Base-by-base conservation (phyloP, 805 yeast species). In the Kluyveromyces aestuarii region DNA sequence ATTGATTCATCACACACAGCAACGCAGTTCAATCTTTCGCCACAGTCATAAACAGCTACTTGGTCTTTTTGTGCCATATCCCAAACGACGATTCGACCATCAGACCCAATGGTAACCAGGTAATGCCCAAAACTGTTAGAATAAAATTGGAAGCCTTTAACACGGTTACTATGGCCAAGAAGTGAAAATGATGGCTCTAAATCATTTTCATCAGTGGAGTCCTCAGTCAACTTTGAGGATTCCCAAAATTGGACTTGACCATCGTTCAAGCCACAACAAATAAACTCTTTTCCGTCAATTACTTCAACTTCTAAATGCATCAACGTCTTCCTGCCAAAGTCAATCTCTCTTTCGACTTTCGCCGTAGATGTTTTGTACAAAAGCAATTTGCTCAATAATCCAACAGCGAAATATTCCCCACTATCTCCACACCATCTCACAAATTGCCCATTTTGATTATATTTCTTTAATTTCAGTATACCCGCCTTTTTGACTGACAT, bases 401-500 rank as follows among this genome's bases (percentile, higher is more conserved):
- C 96, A 48, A 93, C 88, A 27, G 82, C 73, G 59, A 88, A 90
- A 55, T 74, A 72, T 40, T 77, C 76, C n/a, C 96, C 96, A 40
- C 68, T 69, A 1, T 70, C 56, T 9, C 67, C 67, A 11, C 81
- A 67, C 93, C 95, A 88, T 57, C 78, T 73, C 9, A 82, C 85
- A 59, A 70, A 72, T 52, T 80, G 82, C 41, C 82, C 84, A 49
- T 73, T 68, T 66, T 84, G 86, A 54, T 83, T 81, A 60, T 82
- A 86, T 51, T 74, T 79, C 61, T 76, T 82, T 51, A 86, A 69
- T 60, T 85, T 89, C 66, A 90, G 70, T 10, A 78, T 73, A 1
- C 96, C 90, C 17, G 98, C 98, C 67, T 89, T 90, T 63, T 87
- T 86, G 13, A 88, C 93, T 1, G 97, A 91, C 98, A 93, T 91